Percentiles rank a stretch among this genome's conserved stretches.
These are phyloP conservation scores for Ophiostoma sp. DNA, from an alignment of 2,329 filamentous ascomycete species.

Conservation along the genomic window DNA sequence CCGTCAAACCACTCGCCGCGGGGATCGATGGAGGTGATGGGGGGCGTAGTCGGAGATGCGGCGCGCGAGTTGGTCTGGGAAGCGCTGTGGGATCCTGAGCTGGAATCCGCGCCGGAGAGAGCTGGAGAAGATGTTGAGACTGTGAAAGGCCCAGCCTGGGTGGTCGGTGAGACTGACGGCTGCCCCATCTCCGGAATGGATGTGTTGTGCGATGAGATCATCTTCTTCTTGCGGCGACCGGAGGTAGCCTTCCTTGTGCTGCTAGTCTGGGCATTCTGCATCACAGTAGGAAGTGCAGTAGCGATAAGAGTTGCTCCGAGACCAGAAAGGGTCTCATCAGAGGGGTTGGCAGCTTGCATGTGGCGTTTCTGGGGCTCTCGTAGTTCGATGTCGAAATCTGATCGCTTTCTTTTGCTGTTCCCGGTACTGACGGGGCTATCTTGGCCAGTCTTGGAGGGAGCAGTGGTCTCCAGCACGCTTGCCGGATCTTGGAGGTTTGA, in stretches of 20 bases:
- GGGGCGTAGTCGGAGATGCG: background rate
- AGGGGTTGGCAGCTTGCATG: background rate
- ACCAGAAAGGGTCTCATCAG: background rate
- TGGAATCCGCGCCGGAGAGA: background rate
- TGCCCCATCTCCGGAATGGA: slow-evolving; percentile 4
- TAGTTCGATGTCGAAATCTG: background rate
- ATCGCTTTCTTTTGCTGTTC: background rate
- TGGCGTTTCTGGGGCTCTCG: background rate
- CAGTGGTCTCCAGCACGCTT: background rate
- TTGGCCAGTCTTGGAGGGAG: background rate
- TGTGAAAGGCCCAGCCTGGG: background rate
- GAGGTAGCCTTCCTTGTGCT: background rate
- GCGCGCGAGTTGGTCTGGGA: background rate
- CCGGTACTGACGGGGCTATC: background rate
- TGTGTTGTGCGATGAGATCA: background rate
- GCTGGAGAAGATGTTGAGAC: background rate
- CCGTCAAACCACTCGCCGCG: slow-evolving; percentile 19
- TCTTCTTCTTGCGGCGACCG: background rate
- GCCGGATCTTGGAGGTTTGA: background rate
- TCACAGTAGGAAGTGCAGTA: background rate
- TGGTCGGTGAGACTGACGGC: background rate
- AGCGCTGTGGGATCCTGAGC: background rate
- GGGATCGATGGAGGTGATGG: background rate
- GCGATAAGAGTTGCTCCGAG: background rate
- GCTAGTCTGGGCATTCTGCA: background rate